Evolutionary conservation across 2,329 filamentous ascomycete species (phyloP), one percentile per base, ranked within the genome.

Genomic region (Hymenoscyphus fructigenus): DNA sequence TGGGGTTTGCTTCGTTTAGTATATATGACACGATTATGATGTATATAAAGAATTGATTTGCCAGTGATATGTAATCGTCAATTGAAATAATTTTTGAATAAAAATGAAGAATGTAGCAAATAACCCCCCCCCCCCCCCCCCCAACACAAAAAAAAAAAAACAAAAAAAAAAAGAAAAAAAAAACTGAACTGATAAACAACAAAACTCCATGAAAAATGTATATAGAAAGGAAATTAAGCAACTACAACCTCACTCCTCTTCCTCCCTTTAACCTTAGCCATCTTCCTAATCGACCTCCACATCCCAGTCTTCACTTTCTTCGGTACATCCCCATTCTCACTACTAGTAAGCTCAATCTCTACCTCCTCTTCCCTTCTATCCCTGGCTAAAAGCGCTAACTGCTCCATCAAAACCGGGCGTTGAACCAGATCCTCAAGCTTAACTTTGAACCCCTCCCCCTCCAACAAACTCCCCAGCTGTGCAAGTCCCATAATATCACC

Each of bases 401-500:
- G 64, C 29, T 66, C 64, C 28, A 62, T 57, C 32, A 68, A 41
- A 7, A 66, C 20, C 15, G 66, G 64, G 57, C 63, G 55, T 53
- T 66, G 28, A 28, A 68, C 63, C 14, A 66, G 56, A 44, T 68
- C 66, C 41, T 66, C 64, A 14, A 68, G 44, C 26, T 62, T 60
- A 4, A 68, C 15, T 23, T 60, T 66, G n/a, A 61, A 63, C 1
- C 64, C 66, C 36, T 61, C 56, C 5, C 14, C 29, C 17, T 62
- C 64, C 32, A 67, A 61, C 3, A 67, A 32, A 1, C 32, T 20
- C 6, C 47, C 57, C 5, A 65, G 23, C 41, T 67, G 66, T 7
- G 66, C 64, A 10, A 62, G 23, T 12, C 59, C 64, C 32, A 67
- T 64, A n/a, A 67, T 64, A 60, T 67, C 66, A 14, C 64, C 61